phyloP scores from a whole-genome alignment of 2,329 filamentous ascomycete genomes.

The Xylariaceae sp. region DNA sequence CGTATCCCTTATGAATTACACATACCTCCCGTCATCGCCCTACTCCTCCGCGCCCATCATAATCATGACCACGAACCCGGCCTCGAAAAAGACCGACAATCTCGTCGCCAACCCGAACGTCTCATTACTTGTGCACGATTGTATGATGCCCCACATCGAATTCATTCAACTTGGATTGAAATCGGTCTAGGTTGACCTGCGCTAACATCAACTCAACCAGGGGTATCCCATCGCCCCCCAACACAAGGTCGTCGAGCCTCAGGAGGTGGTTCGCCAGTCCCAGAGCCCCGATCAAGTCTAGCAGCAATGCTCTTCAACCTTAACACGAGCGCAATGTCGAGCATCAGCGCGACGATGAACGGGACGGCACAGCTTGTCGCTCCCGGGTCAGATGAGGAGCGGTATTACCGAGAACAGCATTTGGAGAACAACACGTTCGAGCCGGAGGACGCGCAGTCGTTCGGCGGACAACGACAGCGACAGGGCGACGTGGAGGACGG shows the following conservation, averaged over 20 bases:
- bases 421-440: constrained; percentile 89
- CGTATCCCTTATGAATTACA: constrained; percentile 98
- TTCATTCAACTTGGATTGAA: too few species aligned
- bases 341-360: constrained; percentile 90
- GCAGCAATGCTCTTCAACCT: constrained; percentile 82
- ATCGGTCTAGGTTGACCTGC: neutral
- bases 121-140: constrained; percentile 94
- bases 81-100: constrained; percentile 75
- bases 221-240: constrained; percentile 87
- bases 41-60: constrained; percentile 71
- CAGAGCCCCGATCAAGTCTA: constrained; percentile 64
- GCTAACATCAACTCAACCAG: constrained; percentile 27
- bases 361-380: constrained; percentile 73
- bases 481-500: constrained; percentile 41
- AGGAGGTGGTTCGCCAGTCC: constrained; percentile 58
- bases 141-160: constrained; percentile 32
- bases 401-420: constrained; percentile 76
- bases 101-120: constrained; percentile 79
- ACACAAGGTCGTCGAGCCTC: constrained; percentile 57
- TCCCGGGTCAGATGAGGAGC: constrained; percentile 71
- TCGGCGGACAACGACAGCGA: constrained; percentile 27
- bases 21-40: constrained; percentile 78
- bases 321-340: constrained; percentile 80
- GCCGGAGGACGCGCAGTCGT: constrained; percentile 45
- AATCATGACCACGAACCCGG: constrained; percentile 84